Percentiles rank a stretch among this genome's conserved stretches.
These are phyloP conservation scores for Mycena olivaceomarginata DNA, from an alignment of 768 basidiomycete genomes.

Conservation along the genomic window DNA sequence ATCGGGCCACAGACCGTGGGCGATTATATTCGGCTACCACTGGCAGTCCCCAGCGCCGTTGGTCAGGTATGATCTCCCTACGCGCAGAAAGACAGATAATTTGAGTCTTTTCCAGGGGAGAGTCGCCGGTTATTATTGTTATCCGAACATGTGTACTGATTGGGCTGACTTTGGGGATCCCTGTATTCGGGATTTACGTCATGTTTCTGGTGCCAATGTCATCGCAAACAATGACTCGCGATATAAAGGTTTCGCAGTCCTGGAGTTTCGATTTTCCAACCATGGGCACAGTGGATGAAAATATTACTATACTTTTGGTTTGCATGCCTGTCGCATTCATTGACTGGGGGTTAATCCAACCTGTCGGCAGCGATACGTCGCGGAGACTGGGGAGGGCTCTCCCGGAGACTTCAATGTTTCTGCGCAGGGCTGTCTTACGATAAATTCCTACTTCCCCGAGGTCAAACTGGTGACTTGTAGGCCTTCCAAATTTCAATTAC, in stretches of 20 bases:
- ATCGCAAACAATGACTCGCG: not conserved
- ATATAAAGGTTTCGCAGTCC: slow-evolving; percentile 1
- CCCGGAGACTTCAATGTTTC: not conserved
- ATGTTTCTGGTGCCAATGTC: not conserved
- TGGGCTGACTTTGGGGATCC: not conserved
- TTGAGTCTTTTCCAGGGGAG: not conserved
- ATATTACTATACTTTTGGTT: slow-evolving; percentile 11
- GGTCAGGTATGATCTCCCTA: no score
- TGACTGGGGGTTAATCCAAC: no score
- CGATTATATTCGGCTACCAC: no score
- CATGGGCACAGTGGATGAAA: not conserved
- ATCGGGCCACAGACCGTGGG: no score
- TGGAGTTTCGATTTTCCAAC: not conserved
- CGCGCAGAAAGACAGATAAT: no score
- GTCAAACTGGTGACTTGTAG: no score
- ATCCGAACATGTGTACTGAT: not conserved
- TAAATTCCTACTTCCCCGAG: no score
- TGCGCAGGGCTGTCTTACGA: not conserved
- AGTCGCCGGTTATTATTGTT: not conserved
- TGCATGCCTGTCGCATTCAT: not conserved
- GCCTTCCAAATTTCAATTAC: no score
- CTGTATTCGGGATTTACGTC: slow-evolving; percentile 7
- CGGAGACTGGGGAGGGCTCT: not conserved
- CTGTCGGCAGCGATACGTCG: not conserved
- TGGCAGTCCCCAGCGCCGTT: no score